A percentile compares a stretch with the other conserved stretches of the same genome.
phyloP scores from a whole-genome alignment of 495 filamentous ascomycete genomes.

The Parathielavia hyrcaniae region DNA sequence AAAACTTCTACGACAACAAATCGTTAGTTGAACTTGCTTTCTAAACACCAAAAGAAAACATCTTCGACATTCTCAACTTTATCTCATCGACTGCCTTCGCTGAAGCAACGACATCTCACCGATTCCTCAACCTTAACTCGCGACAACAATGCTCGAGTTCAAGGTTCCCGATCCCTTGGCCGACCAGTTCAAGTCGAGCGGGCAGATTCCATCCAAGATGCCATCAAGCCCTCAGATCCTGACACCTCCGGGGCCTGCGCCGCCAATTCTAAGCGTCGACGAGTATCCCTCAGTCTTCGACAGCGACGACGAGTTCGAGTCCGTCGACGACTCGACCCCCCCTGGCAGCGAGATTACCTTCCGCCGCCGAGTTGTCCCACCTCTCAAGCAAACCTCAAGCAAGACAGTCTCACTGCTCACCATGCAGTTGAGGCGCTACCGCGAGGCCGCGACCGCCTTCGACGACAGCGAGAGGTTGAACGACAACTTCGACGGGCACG shows the following conservation, averaged over 20 bases:
- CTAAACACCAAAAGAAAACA: too few relatives aligned
- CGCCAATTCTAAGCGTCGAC: neutral
- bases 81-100: too few relatives aligned
- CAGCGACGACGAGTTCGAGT: neutral
- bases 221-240: neutral
- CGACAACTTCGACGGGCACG: neutral
- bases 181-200: too few relatives aligned
- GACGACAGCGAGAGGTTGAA: too few relatives aligned
- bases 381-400: neutral
- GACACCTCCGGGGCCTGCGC: neutral
- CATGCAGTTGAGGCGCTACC: neutral
- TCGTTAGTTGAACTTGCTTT: too few relatives aligned
- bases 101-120: too few relatives aligned
- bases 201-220: too few relatives aligned
- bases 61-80: too few relatives aligned
- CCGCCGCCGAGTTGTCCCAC: neutral
- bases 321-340: neutral
- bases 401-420: neutral
- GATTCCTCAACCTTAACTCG: too few relatives aligned
- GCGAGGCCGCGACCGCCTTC: neutral
- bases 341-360: neutral
- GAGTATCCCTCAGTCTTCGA: neutral
- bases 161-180: neutral
- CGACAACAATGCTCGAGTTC: neutral
- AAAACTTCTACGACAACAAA: too few relatives aligned